These are phyloP conservation scores for Solanum etuberosum DNA, from an alignment of 257 asterid species.

Conservation along the genomic window DNA sequence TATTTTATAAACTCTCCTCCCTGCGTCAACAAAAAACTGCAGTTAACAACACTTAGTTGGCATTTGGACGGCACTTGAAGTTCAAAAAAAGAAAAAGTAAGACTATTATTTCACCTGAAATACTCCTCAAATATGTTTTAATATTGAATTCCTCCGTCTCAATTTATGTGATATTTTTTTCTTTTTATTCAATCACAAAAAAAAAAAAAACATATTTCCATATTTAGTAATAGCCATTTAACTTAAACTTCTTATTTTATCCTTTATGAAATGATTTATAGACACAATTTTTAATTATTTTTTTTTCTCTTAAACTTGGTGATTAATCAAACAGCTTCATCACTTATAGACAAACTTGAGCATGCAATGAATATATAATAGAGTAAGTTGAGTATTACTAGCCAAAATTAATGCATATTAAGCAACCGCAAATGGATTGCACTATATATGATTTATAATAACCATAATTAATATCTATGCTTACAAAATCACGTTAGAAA, in stretches of 20 bases:
- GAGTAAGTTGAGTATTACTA: background rate
- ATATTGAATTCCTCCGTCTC: background rate
- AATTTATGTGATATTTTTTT: too few species aligned
- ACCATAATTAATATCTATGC: background rate
- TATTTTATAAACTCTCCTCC: background rate
- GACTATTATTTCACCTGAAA: background rate
- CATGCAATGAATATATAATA: background rate
- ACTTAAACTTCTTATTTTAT: too few species aligned
- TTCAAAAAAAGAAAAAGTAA: too few species aligned
- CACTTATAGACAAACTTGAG: background rate
- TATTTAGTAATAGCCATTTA: too few species aligned
- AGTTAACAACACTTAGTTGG: background rate
- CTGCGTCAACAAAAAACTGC: too few species aligned
- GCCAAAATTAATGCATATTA: too few species aligned
- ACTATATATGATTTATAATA: background rate
- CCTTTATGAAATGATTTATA: too few species aligned
- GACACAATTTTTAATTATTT: too few species aligned
- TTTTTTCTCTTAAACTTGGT: too few species aligned
- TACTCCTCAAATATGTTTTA: background rate
- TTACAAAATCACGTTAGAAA: background rate
- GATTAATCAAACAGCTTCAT: too few species aligned
- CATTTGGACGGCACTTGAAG: background rate
- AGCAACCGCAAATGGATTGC: background rate
- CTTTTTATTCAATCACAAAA: too few species aligned
- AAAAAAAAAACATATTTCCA: too few species aligned